Evolutionary conservation across 441 rosid species (phyloP), one percentile per base, ranked within the genome.

Genomic region (Syzygium malaccense): DNA sequence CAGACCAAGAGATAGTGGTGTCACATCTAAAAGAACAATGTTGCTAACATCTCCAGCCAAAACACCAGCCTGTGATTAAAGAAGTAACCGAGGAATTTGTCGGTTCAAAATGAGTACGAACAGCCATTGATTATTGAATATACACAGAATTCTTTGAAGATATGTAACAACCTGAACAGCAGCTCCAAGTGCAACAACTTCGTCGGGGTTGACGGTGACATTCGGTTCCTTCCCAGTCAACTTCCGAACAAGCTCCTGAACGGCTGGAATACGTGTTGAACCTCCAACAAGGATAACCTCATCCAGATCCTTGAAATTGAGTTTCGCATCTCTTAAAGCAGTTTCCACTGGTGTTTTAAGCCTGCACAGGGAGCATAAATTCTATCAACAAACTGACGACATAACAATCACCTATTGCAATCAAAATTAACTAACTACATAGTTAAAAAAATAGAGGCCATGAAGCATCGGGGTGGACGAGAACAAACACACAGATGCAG

Each of bases 241-340:
- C 94, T 96, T 95, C 94, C 93, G 95, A 12, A 96, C 99, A n/a
- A 98, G 94, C 89, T 94, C 98, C 91, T 95, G 98, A 8, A 95
- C 96, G 48, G 99, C 99, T 28, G 98, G 99, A 80, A 97, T 97
- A 49, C 99, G 97, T n/a, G 98, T 97, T 30, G 99, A 96, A 49
- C 99, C 99, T 87, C 99, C 99, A 4, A 97, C 99, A 90, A 97
- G 98, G 86, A 97, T 97, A 26, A 97, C 99, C 90, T 96, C 99
- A 88, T 96, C 99, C 32, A 97, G 87, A 88, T 97, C 99, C 71
- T 93, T 97, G 57, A 94, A 91, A 85, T 95, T 90, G 23, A 96
- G 95, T 87, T 96, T 96, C 45, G 98, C 99, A 92, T 96, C 99
- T 92, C 94, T 94, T 90, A 96, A 88, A 4, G 99, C 86, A 87